These are phyloP conservation scores for Phytopythium montanum DNA, from an alignment of 352 stramenopile species.

Conservation along the genomic window DNA sequence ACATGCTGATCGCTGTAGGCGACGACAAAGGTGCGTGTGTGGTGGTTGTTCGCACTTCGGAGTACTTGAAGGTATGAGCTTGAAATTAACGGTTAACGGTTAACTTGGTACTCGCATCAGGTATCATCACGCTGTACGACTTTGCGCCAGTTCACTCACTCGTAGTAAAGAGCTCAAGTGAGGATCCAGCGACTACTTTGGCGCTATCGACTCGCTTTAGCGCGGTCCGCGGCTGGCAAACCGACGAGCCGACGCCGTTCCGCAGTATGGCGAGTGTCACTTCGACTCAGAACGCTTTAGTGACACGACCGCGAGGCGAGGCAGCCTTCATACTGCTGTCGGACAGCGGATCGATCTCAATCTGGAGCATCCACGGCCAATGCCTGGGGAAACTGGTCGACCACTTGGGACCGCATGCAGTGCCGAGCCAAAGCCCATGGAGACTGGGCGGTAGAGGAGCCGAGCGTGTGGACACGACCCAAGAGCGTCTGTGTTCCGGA, in stretches of 20 bases:
- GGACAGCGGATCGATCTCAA: slow-evolving; percentile 24
- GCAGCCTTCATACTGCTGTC: slow-evolving; percentile 21
- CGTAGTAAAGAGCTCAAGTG: neutral
- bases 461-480: neutral
- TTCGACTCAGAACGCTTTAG: neutral
- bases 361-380: slow-evolving; percentile 34
- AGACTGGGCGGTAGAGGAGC: neutral
- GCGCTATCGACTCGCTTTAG: slow-evolving; percentile 12
- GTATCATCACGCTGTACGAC: slow-evolving; percentile 28
- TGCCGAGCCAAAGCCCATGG: slow-evolving; percentile 2
- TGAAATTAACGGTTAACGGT: neutral
- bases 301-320: neutral
- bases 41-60: too few species aligned
- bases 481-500: neutral
- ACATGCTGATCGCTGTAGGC: slow-evolving; percentile 29
- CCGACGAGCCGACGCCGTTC: slow-evolving; percentile 17
- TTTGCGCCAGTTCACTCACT: slow-evolving; percentile 11
- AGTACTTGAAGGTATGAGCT: too few species aligned
- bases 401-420: neutral
- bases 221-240: slow-evolving; percentile 23
- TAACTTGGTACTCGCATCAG: slow-evolving; percentile 10
- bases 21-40: slow-evolving; percentile 31
- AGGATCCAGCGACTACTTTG: neutral
- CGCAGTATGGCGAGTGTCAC: slow-evolving; percentile 14
- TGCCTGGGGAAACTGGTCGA: slow-evolving; percentile 24